A percentile compares a stretch with the other conserved stretches of the same genome.
Evolutionary conservation across 768 basidiomycete species (phyloP).

Genomic region (Xerocomus spinulosus): DNA sequence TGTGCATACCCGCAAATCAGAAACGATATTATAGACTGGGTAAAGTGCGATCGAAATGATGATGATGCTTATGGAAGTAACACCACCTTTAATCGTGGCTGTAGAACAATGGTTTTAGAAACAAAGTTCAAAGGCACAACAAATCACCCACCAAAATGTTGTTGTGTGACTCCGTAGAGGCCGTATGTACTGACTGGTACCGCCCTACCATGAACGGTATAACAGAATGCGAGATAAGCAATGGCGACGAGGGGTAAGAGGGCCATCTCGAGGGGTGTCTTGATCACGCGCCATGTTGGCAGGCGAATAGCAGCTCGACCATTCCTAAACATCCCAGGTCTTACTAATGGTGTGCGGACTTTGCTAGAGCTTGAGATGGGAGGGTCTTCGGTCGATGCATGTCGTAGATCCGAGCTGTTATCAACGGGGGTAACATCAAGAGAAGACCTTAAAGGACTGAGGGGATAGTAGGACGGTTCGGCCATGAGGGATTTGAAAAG

Average conservation of each 20-base stretch:
- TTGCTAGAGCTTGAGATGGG: conserved; percentile 1
- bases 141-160: conserved; percentile 17
- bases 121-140: no score
- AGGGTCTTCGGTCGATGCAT: neutral
- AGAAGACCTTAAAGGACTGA: conserved; percentile 6
- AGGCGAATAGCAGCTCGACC: neutral
- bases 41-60: conserved; percentile 26
- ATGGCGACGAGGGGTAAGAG: conserved; percentile 26
- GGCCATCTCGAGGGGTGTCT: conserved; percentile 11
- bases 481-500: conserved; percentile 10
- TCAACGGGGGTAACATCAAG: no score
- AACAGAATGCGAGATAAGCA: conserved; percentile 29
- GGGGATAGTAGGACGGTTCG: conserved; percentile 19
- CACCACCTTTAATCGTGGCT: conserved; percentile 27
- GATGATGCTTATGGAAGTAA: conserved; percentile 27
- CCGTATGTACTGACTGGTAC: conserved; percentile 26
- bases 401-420: neutral
- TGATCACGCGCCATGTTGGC: conserved; percentile 7
- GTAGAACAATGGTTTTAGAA: neutral
- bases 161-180: conserved; percentile 15
- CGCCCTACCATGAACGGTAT: conserved; percentile 16
- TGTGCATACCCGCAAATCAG: conserved; percentile 14
- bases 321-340: conserved; percentile 1
- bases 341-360: conserved; percentile 6
- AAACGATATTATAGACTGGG: conserved; percentile 18